Evolutionary conservation across 1,284 basidiomycete species (phyloP).

Genomic region (Athelia sp.): DNA sequence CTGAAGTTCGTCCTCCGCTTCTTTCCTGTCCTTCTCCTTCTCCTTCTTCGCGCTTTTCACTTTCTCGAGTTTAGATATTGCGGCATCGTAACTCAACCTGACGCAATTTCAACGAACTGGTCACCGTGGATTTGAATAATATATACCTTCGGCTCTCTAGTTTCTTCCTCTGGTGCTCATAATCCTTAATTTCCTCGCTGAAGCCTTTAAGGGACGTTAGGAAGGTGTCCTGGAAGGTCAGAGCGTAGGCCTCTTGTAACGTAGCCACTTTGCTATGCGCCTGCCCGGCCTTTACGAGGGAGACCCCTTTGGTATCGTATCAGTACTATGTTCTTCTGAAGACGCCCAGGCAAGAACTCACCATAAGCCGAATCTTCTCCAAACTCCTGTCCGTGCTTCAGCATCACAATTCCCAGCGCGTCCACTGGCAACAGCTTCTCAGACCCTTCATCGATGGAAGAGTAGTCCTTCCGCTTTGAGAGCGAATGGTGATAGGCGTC

Average conservation of each 20-base stretch:
- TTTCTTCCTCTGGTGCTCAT: constrained; percentile 68
- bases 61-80: constrained; percentile 62
- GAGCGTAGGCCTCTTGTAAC: constrained; percentile 73
- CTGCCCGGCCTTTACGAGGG: constrained; percentile 67
- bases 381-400: constrained; percentile 78
- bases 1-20: constrained; percentile 75
- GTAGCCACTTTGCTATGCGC: constrained; percentile 80
- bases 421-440: constrained; percentile 72
- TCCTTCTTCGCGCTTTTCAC: constrained; percentile 63
- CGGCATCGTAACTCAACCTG: constrained; percentile 75
- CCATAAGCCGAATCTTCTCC: constrained; percentile 69
- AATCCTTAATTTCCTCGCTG: constrained; percentile 66
- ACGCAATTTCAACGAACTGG: not conserved
- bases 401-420: constrained; percentile 80
- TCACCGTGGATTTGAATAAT: not conserved
- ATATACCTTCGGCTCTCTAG: constrained; percentile 73
- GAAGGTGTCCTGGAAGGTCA: constrained; percentile 69
- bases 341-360: constrained; percentile 23
- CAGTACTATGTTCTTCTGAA: not conserved
- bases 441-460: constrained; percentile 43
- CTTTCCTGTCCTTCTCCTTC: constrained; percentile 61
- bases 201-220: constrained; percentile 58
- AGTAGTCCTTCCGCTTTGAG: constrained; percentile 63
- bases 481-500: constrained; percentile 57
- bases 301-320: constrained; percentile 42